A percentile compares a stretch with the other conserved stretches of the same genome.
Evolutionary conservation across 768 basidiomycete genomes (phyloP).

Genomic region (Mycena olivaceomarginata): DNA sequence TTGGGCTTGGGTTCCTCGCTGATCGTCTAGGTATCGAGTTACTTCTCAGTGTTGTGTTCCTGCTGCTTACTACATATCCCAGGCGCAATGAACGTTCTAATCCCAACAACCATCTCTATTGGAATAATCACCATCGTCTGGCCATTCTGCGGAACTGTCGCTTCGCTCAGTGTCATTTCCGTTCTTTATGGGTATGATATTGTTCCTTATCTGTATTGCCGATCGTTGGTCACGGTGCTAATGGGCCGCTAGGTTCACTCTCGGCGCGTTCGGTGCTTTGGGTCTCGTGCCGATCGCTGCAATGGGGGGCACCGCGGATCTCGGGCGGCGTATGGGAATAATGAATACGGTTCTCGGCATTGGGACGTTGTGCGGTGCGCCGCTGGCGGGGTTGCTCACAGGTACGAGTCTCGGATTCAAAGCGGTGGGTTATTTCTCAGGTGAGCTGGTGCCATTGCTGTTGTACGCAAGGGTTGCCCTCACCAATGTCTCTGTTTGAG

Average conservation of each 20-base stretch:
- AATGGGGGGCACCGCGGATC: conserved; percentile 1
- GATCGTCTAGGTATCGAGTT: conserved; percentile 1
- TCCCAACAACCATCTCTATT: not conserved
- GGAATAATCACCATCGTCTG: conserved; percentile 3
- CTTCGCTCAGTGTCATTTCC: not conserved
- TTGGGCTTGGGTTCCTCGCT: not conserved
- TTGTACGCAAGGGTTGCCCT: not conserved
- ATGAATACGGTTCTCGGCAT: not conserved
- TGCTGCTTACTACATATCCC: not conserved
- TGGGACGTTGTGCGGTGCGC: not conserved
- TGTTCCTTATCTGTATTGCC: too few relatives aligned
- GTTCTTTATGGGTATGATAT: conserved; percentile 15
- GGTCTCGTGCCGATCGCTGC: too few relatives aligned
- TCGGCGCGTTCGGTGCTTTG: not conserved
- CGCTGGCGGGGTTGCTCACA: not conserved
- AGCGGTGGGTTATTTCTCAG: conserved; percentile 1
- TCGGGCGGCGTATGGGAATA: conserved; percentile 6
- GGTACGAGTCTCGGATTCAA: not conserved
- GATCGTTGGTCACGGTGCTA: not conserved
- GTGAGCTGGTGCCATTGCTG: not conserved
- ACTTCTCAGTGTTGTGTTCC: not conserved
- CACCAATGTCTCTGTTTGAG: not conserved
- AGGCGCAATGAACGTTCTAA: conserved; percentile 5
- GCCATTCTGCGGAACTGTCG: not conserved
- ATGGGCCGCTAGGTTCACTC: not conserved